Percentiles rank a stretch among this genome's conserved stretches.
Conservation (phyloP, 169 alveolate genomes). For the Eimeria falciformis region DNA sequence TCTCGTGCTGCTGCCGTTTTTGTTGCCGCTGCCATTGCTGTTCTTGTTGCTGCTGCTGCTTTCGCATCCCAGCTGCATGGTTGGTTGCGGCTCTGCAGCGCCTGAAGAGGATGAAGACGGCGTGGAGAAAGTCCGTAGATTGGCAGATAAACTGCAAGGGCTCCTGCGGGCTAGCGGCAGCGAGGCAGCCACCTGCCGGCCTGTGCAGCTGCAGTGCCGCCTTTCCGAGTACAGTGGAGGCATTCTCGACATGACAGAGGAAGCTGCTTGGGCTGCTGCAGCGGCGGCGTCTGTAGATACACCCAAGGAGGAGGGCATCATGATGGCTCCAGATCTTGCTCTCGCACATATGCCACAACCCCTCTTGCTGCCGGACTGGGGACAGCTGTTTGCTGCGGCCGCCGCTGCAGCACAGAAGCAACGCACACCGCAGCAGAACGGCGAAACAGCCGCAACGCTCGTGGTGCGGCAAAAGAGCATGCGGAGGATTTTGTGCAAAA, state of each 20-base stretch:
- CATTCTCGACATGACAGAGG: conserved; percentile 43
- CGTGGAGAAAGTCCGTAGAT: conserved; percentile 6
- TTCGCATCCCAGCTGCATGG: not conserved
- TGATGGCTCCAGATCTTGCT: conserved; percentile 48
- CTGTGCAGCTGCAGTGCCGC: conserved; percentile 71
- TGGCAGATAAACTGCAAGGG: conserved; percentile 40
- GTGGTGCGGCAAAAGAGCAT: conserved; percentile 30
- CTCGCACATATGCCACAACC: not conserved
- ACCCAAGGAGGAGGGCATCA: not conserved
- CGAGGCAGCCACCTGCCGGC: conserved; percentile 33
- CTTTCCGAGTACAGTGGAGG: conserved; percentile 64
- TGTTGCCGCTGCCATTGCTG: conserved; percentile 21
- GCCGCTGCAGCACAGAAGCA: conserved; percentile 22
- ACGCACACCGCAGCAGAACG: not conserved
- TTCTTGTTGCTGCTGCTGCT: not conserved
- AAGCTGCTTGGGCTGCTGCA: conserved; percentile 38
- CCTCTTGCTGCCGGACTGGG: conserved; percentile 61
- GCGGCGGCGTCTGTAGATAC: not conserved
- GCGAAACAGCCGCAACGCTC: conserved; percentile 29
- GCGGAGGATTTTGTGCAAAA: not conserved
- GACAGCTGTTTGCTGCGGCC: conserved; percentile 33
- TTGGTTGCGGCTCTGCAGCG: conserved; percentile 24
- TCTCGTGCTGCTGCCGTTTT: not conserved
- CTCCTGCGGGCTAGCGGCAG: conserved; percentile 58
- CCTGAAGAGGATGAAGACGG: conserved; percentile 29